Conservation (phyloP, 306 rosid species). For the Myrica gale region DNA sequence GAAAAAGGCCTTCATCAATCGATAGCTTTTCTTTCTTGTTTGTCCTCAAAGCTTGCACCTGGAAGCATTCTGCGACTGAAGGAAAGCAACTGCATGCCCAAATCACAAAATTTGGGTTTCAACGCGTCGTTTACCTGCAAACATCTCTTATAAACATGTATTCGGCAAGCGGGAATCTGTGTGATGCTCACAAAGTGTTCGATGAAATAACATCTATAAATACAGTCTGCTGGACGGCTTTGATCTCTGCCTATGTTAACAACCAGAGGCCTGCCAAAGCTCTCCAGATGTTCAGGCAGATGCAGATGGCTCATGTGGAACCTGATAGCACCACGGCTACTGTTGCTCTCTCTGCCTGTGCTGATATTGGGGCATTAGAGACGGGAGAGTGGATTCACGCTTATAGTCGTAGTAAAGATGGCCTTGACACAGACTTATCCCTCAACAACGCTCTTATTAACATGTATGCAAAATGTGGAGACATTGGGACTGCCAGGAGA, state of each 20-base stretch:
- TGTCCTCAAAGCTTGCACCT: conserved; percentile 48
- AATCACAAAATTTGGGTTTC: conserved; percentile 44
- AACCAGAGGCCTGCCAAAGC: conserved; percentile 41
- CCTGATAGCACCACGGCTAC: conserved; percentile 51
- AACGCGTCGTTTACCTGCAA: conserved; percentile 43
- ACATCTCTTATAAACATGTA: conserved; percentile 45
- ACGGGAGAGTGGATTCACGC: conserved; percentile 52
- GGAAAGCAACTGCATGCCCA: conserved; percentile 51
- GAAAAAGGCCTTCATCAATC: conserved; percentile 35
- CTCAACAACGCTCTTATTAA: conserved; percentile 54
- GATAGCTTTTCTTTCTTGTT: conserved; percentile 49
- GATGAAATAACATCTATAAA: conserved; percentile 45
- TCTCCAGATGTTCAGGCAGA: conserved; percentile 45
- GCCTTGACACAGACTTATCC: conserved; percentile 37
- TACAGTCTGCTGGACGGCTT: conserved; percentile 47
- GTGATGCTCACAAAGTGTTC: conserved; percentile 39
- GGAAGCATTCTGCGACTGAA: conserved; percentile 25
- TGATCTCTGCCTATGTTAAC: conserved; percentile 60
- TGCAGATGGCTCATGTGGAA: conserved; percentile 45
- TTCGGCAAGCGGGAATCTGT: conserved; percentile 23
- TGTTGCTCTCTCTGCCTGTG: conserved; percentile 56
- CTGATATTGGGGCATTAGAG: conserved; percentile 50
- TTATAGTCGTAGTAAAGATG: conserved; percentile 24
- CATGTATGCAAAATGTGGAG: conserved; percentile 55
- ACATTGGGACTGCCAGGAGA: conserved; percentile 39